Percentiles rank a stretch among this genome's conserved stretches.
Conservation (phyloP, 192 early-diverging fungal genomes). For the Kickxella alabastrina region DNA sequence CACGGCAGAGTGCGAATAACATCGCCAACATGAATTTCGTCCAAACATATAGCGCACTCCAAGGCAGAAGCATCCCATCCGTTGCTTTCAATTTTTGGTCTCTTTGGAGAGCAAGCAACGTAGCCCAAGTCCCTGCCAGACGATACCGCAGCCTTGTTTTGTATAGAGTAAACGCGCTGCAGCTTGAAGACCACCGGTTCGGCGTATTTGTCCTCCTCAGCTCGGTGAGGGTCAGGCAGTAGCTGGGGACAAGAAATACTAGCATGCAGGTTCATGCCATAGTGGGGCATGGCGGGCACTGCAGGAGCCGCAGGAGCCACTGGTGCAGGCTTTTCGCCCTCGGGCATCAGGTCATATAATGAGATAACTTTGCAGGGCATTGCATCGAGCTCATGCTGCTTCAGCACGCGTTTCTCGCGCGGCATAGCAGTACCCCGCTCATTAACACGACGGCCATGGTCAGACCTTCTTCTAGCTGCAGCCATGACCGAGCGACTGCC, state of each 20-base stretch:
- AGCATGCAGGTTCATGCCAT: neutral
- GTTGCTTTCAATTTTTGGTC: neutral
- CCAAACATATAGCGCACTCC: conserved; percentile 51
- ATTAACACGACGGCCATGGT: neutral
- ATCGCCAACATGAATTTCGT: conserved; percentile 32
- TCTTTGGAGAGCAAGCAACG: too few species aligned
- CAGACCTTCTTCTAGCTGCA: too few species aligned
- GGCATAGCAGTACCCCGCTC: neutral
- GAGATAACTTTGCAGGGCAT: conserved; percentile 35
- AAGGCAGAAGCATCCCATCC: conserved; percentile 3
- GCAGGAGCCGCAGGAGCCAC: neutral
- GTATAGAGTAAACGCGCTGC: neutral
- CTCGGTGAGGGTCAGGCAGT: too few species aligned
- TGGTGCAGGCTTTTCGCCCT: neutral
- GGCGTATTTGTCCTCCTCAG: too few species aligned
- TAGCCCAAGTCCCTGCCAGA: neutral
- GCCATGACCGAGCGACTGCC: too few species aligned
- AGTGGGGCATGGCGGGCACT: neutral
- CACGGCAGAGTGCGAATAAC: conserved; percentile 42
- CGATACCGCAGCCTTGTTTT: neutral
- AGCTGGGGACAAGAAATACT: conserved; percentile 11
- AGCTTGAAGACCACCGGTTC: too few species aligned
- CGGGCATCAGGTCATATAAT: neutral
- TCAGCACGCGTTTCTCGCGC: conserved; percentile 22
- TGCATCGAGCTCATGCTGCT: conserved; percentile 32